Conservation (phyloP, 1,139 yeast genomes). For the Lodderomyces beijingensis region DNA sequence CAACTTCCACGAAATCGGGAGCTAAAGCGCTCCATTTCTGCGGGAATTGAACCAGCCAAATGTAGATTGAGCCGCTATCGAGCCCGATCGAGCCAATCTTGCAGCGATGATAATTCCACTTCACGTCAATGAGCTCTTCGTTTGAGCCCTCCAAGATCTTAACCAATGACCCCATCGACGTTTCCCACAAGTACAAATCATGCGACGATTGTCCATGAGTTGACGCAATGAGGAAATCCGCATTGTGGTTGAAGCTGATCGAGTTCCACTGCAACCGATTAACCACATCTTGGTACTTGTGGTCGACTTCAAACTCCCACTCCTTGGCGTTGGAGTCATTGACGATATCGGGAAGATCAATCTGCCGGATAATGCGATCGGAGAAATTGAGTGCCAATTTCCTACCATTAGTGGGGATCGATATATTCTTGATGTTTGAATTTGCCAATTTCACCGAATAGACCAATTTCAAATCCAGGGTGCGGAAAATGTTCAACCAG, state of each 20-base stretch:
- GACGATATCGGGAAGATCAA: slow-evolving; percentile 49
- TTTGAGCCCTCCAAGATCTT: slow-evolving; percentile 91
- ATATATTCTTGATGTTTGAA: slow-evolving; percentile 69
- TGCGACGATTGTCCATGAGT: slow-evolving; percentile 84
- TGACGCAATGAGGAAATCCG: slow-evolving; percentile 83
- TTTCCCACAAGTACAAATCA: slow-evolving; percentile 92
- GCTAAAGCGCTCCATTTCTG: slow-evolving; percentile 97
- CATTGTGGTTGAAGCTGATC: slow-evolving; percentile 69
- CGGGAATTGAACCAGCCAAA: slow-evolving; percentile 81
- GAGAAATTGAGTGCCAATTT: slow-evolving; percentile 75
- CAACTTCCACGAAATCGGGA: slow-evolving; percentile 93
- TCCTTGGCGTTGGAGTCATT: slow-evolving; percentile 24
- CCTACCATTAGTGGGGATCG: slow-evolving; percentile 61
- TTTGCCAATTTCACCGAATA: slow-evolving; percentile 55
- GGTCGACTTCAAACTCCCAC: slow-evolving; percentile 67
- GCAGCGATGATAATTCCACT: slow-evolving; percentile 78
- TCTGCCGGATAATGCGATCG: slow-evolving; percentile 77
- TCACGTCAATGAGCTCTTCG: slow-evolving; percentile 78
- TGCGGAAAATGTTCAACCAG: slow-evolving; percentile 52
- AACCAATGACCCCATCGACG: slow-evolving; percentile 78
- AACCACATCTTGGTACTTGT: slow-evolving; percentile 86
- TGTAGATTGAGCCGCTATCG: slow-evolving; percentile 76
- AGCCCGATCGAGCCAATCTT: slow-evolving; percentile 83
- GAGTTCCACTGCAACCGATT: slow-evolving; percentile 88
- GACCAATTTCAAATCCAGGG: slow-evolving; percentile 28